Evolutionary conservation across 2,329 filamentous ascomycete species (phyloP).

Genomic region (Fusarium phyllophilum): DNA sequence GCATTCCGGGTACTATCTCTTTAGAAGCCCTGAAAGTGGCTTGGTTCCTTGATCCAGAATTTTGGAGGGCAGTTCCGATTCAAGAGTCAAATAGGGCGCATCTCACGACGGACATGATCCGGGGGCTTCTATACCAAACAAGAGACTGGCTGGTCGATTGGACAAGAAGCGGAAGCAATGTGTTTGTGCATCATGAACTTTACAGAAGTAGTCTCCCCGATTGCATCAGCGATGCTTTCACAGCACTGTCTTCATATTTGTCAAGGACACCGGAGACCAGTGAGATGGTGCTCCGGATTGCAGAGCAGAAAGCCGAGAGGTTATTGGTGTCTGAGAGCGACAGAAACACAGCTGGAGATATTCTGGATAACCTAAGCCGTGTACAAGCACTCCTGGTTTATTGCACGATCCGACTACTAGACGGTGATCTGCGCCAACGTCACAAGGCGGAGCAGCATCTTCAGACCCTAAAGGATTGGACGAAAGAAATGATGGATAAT

Average conservation of each 20-base stretch:
- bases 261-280: conserved; percentile 21
- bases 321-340: not conserved
- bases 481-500: conserved; percentile 8
- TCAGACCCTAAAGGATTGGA: conserved; percentile 28
- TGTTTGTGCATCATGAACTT: conserved; percentile 19
- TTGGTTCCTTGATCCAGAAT: conserved; percentile 20
- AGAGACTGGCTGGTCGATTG: conserved; percentile 24
- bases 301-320: conserved; percentile 14
- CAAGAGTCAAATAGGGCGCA: not conserved
- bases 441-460: conserved; percentile 37
- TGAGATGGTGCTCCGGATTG: conserved; percentile 19
- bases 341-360: not conserved
- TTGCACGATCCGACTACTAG: conserved; percentile 39
- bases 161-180: conserved; percentile 17
- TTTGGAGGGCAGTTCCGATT: conserved; percentile 10
- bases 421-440: conserved; percentile 37
- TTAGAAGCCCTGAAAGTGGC: conserved; percentile 22
- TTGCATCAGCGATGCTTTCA: conserved; percentile 22
- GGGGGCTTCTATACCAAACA: conserved; percentile 1
- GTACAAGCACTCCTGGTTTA: conserved; percentile 40
- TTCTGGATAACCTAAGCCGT: conserved; percentile 23
- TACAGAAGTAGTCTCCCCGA: conserved; percentile 15
- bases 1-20: not conserved
- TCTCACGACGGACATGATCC: conserved; percentile 1
- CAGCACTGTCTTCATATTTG: conserved; percentile 18